Base-by-base conservation (phyloP, 495 filamentous ascomycete species). In the Trichoderma parareesei region DNA sequence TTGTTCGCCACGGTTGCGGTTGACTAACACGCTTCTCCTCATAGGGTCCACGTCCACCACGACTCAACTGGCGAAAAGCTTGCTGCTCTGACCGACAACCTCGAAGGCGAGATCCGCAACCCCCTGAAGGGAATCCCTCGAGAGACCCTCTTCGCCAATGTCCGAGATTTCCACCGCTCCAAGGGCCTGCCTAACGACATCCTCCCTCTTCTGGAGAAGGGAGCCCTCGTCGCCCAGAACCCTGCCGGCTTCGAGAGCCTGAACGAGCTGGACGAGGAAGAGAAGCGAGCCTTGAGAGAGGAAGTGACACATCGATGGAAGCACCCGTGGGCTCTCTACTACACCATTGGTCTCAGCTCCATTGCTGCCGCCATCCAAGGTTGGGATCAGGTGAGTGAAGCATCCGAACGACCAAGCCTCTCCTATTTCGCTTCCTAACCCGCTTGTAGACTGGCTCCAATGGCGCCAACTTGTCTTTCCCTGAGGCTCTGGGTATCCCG, bases 241-340 rank as follows among this genome's bases (percentile, higher is more conserved):
- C 53, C 53, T 35, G 53, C 53, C 37, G 53, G 20, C 18, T 57
- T 57, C 14, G 53, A 57, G 27, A 57, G 53, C 53, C 8, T 57
- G 9, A 16, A 57, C 10, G 27, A 55, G 8, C 48, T 57, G 9
- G 53, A 57, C 0, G 53, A 57, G 33, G 33, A 37, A 0, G 53
- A 57, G 53, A 57, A 57, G 53, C 53, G 14, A 37, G 33, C 27
- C 5, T n/a, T 57, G 27, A 57, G 53, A 38, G 33, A 57, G 53
- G 53, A 57, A 27, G 53, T 35, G 9, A 57, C 53, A 37, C 53
- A 57, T n/a, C 53, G 53, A 37, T 57, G 53, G 53, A 57, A 57
- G 33, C 53, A 57, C 14, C 53, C 53, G 37, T 57, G 53, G 53
- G 20, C 53, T 35, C 53, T 57, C 3, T 57, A 57, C 27, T 57